Conservation (phyloP, 1,284 basidiomycete genomes). For the Takashimella koratensis region DNA sequence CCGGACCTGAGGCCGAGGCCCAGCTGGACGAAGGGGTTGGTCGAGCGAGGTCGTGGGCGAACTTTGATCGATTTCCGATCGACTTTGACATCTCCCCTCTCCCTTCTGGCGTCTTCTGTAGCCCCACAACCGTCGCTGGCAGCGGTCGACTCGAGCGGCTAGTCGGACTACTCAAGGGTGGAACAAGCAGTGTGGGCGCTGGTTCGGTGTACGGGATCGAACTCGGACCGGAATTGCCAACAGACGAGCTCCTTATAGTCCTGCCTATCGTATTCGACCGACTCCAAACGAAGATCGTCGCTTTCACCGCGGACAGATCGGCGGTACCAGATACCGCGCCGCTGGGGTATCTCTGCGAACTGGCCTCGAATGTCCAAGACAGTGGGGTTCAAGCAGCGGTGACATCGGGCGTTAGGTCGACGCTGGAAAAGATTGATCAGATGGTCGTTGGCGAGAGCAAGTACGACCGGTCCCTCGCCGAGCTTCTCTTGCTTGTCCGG, state of each 20-base stretch:
- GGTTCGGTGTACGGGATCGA: conserved; percentile 14
- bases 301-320: conserved; percentile 4
- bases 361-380: background rate
- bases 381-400: background rate
- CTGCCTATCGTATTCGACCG: conserved; percentile 29
- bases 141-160: conserved; percentile 19
- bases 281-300: conserved; percentile 9
- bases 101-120: conserved; percentile 40
- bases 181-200: background rate
- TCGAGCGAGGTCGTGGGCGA: conserved; percentile 46
- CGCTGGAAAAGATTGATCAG: conserved; percentile 12
- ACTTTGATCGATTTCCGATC: conserved; percentile 43
- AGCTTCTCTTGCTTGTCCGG: conserved; percentile 51
- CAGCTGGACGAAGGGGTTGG: conserved; percentile 36
- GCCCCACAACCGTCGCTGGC: conserved; percentile 19
- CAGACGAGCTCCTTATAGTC: conserved; percentile 19
- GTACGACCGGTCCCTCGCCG: conserved; percentile 8
- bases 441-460: conserved; percentile 11
- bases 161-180: conserved; percentile 5
- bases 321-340: conserved; percentile 8
- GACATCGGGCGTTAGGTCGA: background rate
- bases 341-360: conserved; percentile 11
- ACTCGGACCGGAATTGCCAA: conserved; percentile 19
- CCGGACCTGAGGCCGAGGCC: background rate
- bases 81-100: conserved; percentile 47